These are phyloP conservation scores for Pyrenophora seminiperda DNA, from an alignment of 2,329 filamentous ascomycete species.

Conservation along the genomic window DNA sequence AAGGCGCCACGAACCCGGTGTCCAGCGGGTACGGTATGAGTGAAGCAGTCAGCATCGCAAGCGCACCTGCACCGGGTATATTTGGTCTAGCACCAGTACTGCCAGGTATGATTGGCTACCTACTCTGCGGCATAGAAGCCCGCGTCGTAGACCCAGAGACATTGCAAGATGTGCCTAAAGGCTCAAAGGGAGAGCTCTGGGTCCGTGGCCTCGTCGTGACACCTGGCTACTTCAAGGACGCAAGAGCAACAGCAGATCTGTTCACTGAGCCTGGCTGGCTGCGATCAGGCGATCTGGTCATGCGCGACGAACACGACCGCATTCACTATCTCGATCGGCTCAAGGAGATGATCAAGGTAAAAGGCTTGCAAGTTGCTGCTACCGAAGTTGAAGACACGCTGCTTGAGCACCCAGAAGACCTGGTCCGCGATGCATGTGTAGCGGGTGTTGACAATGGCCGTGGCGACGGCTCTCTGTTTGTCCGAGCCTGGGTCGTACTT, in stretches of 20 bases:
- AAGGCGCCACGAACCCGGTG: slow-evolving; percentile 29
- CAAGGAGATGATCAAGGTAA: slow-evolving; percentile 56
- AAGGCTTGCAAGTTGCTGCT: slow-evolving; percentile 57
- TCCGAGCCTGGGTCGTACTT: slow-evolving; percentile 40
- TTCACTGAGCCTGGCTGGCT: slow-evolving; percentile 37
- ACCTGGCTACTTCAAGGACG: slow-evolving; percentile 40
- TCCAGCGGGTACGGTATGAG: slow-evolving; percentile 37
- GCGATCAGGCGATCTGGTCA: slow-evolving; percentile 36
- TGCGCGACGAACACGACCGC: slow-evolving; percentile 32
- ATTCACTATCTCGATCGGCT: slow-evolving; percentile 45
- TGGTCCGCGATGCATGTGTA: slow-evolving; percentile 40
- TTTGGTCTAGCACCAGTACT: slow-evolving; percentile 31
- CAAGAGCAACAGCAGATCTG: slow-evolving; percentile 33
- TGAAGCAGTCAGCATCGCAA: slow-evolving; percentile 38
- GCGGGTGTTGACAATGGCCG: slow-evolving; percentile 39
- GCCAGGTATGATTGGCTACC: slow-evolving; percentile 35
- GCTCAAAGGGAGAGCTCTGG: slow-evolving; percentile 38
- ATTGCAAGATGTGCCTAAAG: slow-evolving; percentile 28
- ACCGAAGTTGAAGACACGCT: slow-evolving; percentile 56
- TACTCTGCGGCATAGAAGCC: slow-evolving; percentile 37
- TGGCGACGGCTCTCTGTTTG: slow-evolving; percentile 38
- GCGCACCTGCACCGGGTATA: slow-evolving; percentile 28
- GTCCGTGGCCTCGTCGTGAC: slow-evolving; percentile 35
- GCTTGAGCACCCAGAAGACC: slow-evolving; percentile 45
- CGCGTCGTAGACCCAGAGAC: slow-evolving; percentile 38